phyloP scores from a whole-genome alignment of 768 basidiomycete genomes.

The Tulasnella sp. region DNA sequence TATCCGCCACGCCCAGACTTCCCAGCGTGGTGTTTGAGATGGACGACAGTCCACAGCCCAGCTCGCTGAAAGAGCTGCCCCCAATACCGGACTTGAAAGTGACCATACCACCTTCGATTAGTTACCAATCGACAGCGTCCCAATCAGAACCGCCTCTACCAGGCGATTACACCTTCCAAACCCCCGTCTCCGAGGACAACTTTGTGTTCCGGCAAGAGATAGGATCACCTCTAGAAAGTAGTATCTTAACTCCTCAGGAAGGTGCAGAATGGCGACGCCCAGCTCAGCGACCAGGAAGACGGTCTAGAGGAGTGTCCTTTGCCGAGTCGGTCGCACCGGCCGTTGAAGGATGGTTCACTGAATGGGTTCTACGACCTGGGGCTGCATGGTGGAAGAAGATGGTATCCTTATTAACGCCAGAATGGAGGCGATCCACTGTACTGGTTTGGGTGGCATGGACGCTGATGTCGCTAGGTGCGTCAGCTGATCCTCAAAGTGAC shows the following conservation, averaged over 20 bases:
- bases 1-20: slow-evolving; percentile 29
- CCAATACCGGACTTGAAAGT: neutral
- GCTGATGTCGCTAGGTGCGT: slow-evolving; percentile 63
- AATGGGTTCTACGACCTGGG: slow-evolving; percentile 45
- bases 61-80: neutral
- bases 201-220: neutral
- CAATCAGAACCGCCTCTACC: neutral
- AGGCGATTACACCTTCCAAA: slow-evolving; percentile 22
- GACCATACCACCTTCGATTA: neutral
- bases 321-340: neutral
- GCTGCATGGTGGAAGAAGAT: slow-evolving; percentile 59
- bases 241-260: neutral
- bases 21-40: neutral
- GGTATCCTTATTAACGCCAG: slow-evolving; percentile 54
- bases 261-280: neutral
- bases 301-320: neutral
- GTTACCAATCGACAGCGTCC: neutral
- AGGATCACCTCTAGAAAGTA: neutral
- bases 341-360: neutral
- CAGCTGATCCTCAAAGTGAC: slow-evolving; percentile 3
- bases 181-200: slow-evolving; percentile 19
- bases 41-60: neutral
- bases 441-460: slow-evolving; percentile 74
- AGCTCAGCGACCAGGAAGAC: neutral
- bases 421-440: slow-evolving; percentile 67